Evolutionary conservation across 148 eudicot species (phyloP), one percentile per base, ranked within the genome.

Genomic region (Spergularia marina): DNA sequence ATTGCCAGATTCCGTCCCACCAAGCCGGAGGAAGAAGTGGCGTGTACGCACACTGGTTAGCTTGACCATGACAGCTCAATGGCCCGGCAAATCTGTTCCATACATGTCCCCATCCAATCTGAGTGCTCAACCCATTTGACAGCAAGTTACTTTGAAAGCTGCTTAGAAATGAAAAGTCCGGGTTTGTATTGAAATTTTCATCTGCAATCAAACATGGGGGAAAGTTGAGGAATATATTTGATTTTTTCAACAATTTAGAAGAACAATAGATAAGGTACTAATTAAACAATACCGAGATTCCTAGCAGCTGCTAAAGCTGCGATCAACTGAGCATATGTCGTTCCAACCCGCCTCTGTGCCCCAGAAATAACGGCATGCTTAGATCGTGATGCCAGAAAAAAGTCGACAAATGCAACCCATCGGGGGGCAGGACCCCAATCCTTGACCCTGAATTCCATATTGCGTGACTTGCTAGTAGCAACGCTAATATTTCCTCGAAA

Each of bases 351-450:
- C 73, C 93, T 85, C 16, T 91, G 91, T 63, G 98, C 98, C 51
- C 98, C 98, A 16, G 97, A 83, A 54, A 94, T 79, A 63, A 94
- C 91, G 68, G 98, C 93, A 73, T 94, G 87, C 80, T 87, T 91
- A 23, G 95, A 97, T 21, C 89, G 94, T 21, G 98, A 83, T 53
- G 98, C 98, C 18, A 94, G 88, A 75, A 94, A 94, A 84, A 94
- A 94, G 74, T 94, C 98, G 9, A 91, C 98, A 86, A 94, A 94
- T 74, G 98, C 97, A 79, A 94, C 98, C 97, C 98, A 94, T 82
- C 98, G 85, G n/a, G 98, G 98, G 34, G 97, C 97, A 12, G 98
- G 94, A 0, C 98, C 98, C 98, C 98, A 94, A 68, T 94, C 98
- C 81, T 87, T 94, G 30, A 77, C 87, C 79, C 98, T 78, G 76